phyloP scores from a whole-genome alignment of 139 green algal species.

The Edaphochlamys debaryana region DNA sequence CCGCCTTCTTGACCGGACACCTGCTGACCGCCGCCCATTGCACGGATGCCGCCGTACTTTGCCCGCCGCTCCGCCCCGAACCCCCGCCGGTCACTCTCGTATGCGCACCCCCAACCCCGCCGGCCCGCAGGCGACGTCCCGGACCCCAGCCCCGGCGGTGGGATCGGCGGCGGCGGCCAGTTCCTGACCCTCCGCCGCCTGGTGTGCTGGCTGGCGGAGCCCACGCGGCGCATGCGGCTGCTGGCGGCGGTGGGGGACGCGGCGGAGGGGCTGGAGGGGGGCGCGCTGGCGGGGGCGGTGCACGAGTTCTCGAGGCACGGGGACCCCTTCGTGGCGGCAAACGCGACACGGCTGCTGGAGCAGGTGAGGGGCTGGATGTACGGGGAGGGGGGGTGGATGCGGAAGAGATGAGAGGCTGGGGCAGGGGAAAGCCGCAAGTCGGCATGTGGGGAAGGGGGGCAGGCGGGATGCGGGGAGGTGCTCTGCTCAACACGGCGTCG shows the following conservation, averaged over 20 bases:
- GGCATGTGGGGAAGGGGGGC: no score
- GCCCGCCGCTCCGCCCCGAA: no score
- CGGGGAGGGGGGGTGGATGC: not conserved
- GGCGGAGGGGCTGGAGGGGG: slow-evolving; percentile 61
- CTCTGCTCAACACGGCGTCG: no score
- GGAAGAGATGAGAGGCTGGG: not conserved
- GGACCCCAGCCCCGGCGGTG: not conserved
- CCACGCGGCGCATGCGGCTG: slow-evolving; percentile 77
- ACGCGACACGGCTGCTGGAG: slow-evolving; percentile 70
- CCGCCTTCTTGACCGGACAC: no score
- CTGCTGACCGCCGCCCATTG: no score
- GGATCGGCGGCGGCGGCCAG: not conserved
- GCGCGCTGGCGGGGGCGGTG: slow-evolving; percentile 74
- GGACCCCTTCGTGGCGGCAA: slow-evolving; percentile 72
- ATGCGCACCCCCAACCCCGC: no score
- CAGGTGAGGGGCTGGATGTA: slow-evolving; percentile 40
- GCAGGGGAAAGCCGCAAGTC: no score
- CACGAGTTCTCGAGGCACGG: slow-evolving; percentile 77
- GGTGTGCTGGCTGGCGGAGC: slow-evolving; percentile 87
- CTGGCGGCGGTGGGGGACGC: slow-evolving; percentile 82
- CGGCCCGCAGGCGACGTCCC: no score
- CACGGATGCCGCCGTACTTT: no score
- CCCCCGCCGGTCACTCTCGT: no score
- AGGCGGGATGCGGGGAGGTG: no score
- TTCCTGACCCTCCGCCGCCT: slow-evolving; percentile 89